Conservation (phyloP, 768 basidiomycete species). For the Mycena metata region DNA sequence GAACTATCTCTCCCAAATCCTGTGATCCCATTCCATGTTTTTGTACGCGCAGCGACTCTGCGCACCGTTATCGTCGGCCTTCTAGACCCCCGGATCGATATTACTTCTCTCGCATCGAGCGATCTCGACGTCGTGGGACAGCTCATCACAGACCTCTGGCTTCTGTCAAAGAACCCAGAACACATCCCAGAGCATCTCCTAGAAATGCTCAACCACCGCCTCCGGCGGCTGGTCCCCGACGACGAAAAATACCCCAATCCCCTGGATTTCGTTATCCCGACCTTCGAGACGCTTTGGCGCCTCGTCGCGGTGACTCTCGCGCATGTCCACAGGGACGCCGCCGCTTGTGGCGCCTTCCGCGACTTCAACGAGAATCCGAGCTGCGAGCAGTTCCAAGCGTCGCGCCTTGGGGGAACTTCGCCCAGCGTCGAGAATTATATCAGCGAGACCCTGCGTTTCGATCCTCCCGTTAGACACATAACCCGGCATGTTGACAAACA, state of each 20-base stretch:
- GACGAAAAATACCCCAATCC: slow-evolving; percentile 51
- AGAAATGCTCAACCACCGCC: slow-evolving; percentile 48
- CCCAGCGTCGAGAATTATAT: slow-evolving; percentile 55
- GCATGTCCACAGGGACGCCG: slow-evolving; percentile 48
- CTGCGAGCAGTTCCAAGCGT: slow-evolving; percentile 44
- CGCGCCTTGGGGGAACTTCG: slow-evolving; percentile 14
- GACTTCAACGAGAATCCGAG: slow-evolving; percentile 52
- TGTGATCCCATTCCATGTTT: slow-evolving; percentile 49
- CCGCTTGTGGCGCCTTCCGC: slow-evolving; percentile 47
- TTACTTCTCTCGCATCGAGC: slow-evolving; percentile 44
- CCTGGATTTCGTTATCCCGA: slow-evolving; percentile 67
- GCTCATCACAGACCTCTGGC: slow-evolving; percentile 63
- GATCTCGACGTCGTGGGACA: slow-evolving; percentile 54
- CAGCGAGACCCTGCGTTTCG: slow-evolving; percentile 60
- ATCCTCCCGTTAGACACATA: slow-evolving; percentile 67
- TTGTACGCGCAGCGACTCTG: slow-evolving; percentile 61
- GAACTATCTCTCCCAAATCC: slow-evolving; percentile 39
- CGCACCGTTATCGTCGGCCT: slow-evolving; percentile 59
- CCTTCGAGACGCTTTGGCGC: slow-evolving; percentile 76
- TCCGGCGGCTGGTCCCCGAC: slow-evolving; percentile 59
- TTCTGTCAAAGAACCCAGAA: slow-evolving; percentile 54
- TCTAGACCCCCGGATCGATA: slow-evolving; percentile 48
- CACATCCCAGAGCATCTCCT: slow-evolving; percentile 50
- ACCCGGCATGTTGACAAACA: slow-evolving; percentile 40
- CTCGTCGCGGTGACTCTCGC: slow-evolving; percentile 63